These are phyloP conservation scores for Phoenix dactylifera DNA, from an alignment of 176 grass and related monocot genomes.

Conservation along the genomic window DNA sequence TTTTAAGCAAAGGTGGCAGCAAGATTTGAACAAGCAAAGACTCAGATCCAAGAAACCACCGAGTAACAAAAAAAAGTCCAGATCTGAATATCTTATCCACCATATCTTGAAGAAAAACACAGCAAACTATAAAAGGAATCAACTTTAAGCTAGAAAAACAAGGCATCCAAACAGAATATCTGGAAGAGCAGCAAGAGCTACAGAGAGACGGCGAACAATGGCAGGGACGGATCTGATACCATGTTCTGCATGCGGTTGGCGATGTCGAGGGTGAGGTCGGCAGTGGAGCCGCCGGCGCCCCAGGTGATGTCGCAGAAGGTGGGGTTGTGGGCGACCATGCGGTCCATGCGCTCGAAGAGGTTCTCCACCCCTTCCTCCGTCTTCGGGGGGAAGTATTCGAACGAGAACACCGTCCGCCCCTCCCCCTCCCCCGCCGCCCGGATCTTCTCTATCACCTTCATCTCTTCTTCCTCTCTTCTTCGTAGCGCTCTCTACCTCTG, in stretches of 20 bases:
- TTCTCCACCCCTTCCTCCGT: conserved; percentile 86
- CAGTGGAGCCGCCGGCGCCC: conserved; percentile 88
- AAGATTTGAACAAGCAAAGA: too few species aligned
- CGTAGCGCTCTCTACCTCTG: not conserved
- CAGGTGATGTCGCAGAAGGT: conserved; percentile 94
- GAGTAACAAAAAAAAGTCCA: too few species aligned
- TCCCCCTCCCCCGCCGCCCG: conserved; percentile 23
- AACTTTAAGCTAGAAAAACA: too few species aligned
- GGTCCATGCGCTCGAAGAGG: conserved; percentile 87
- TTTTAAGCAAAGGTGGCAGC: too few species aligned
- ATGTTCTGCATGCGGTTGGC: conserved; percentile 87
- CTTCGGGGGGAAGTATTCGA: conserved; percentile 86
- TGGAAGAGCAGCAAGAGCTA: not conserved
- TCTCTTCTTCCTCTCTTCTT: conserved; percentile 8
- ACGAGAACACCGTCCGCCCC: conserved; percentile 73
- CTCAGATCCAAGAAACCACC: too few species aligned
- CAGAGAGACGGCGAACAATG: too few species aligned
- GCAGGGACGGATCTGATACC: conserved; percentile 20
- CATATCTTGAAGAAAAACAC: too few species aligned
- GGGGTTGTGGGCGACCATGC: conserved; percentile 79
- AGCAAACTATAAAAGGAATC: too few species aligned
- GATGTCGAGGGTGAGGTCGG: conserved; percentile 84
- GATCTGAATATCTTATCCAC: too few species aligned
- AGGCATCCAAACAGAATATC: too few species aligned
- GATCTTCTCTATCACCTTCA: conserved; percentile 94